phyloP scores from a whole-genome alignment of 2,329 filamentous ascomycete genomes.

The Penicillium psychrosexuale region DNA sequence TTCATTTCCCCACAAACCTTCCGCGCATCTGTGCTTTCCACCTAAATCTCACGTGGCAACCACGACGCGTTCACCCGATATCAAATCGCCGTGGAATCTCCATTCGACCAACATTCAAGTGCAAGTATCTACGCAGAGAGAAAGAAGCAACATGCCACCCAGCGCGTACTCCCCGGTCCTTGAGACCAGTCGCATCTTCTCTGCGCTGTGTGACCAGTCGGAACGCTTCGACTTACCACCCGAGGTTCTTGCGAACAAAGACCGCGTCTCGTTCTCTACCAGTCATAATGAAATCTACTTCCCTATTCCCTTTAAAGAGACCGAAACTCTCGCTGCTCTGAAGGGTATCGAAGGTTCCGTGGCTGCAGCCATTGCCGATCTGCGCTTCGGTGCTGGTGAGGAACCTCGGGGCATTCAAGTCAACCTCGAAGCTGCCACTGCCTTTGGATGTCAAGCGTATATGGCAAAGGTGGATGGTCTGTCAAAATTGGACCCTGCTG shows the following conservation, averaged over 20 bases:
- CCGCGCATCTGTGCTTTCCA: neutral
- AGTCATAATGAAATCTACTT: slow-evolving; percentile 40
- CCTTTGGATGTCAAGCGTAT: slow-evolving; percentile 43
- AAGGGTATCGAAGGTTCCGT: slow-evolving; percentile 60
- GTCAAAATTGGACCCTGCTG: slow-evolving; percentile 37
- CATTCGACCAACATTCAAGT: neutral
- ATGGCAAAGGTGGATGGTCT: slow-evolving; percentile 42
- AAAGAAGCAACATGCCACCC: slow-evolving; percentile 15
- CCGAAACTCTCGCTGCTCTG: slow-evolving; percentile 53
- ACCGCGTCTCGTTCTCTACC: slow-evolving; percentile 38
- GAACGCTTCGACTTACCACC: slow-evolving; percentile 34
- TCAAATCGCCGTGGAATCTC: neutral
- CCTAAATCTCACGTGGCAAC: neutral
- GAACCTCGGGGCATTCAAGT: slow-evolving; percentile 39
- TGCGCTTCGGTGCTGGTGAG: slow-evolving; percentile 47
- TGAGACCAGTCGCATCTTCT: slow-evolving; percentile 40
- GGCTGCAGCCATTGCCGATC: slow-evolving; percentile 58
- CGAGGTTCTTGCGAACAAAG: slow-evolving; percentile 30
- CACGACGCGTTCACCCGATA: neutral
- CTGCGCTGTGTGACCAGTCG: slow-evolving; percentile 34
- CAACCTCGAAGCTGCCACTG: slow-evolving; percentile 40
- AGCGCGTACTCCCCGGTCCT: slow-evolving; percentile 33
- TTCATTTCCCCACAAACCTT: neutral
- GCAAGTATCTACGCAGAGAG: neutral
- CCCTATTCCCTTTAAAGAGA: slow-evolving; percentile 52